These are phyloP conservation scores for Fimicolochytrium jonesii DNA, from an alignment of 192 early-diverging fungal species.

Conservation along the genomic window DNA sequence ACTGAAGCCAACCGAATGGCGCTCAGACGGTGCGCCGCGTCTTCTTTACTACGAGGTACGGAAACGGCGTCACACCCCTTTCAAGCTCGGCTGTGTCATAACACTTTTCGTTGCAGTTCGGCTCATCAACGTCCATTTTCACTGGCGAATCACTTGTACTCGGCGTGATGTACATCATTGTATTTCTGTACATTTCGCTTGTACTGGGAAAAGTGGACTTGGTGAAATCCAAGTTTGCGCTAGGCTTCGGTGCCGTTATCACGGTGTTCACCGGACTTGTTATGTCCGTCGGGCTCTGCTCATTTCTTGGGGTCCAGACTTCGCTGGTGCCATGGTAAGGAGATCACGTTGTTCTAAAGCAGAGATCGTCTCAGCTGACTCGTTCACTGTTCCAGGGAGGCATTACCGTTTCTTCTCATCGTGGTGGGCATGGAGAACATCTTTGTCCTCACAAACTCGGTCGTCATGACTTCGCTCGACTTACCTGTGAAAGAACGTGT, in stretches of 20 bases:
- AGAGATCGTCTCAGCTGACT: too few relatives aligned
- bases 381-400: too few relatives aligned
- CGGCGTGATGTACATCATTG: constrained; percentile 52
- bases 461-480: constrained; percentile 65
- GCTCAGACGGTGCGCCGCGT: constrained; percentile 27
- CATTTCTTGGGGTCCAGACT: constrained; percentile 51
- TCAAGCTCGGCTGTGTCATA: neutral
- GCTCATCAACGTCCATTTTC: neutral
- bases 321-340: constrained; percentile 65
- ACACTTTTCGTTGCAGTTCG: neutral
- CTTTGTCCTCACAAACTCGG: constrained; percentile 66
- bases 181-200: constrained; percentile 67
- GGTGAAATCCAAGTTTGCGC: constrained; percentile 72
- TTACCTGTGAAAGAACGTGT: constrained; percentile 70
- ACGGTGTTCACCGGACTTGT: constrained; percentile 58
- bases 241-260: constrained; percentile 65
- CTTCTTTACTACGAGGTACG: constrained; percentile 42
- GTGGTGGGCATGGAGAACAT: constrained; percentile 76
- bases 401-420: constrained; percentile 65
- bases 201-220: constrained; percentile 62
- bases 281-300: constrained; percentile 64
- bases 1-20: constrained; percentile 7
- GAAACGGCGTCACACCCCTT: too few relatives aligned
- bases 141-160: constrained; percentile 40
- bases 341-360: too few relatives aligned